A percentile compares a stretch with the other conserved stretches of the same genome.
phyloP scores from a whole-genome alignment of 2,329 filamentous ascomycete genomes.

The Cryoendolithus antarcticus region DNA sequence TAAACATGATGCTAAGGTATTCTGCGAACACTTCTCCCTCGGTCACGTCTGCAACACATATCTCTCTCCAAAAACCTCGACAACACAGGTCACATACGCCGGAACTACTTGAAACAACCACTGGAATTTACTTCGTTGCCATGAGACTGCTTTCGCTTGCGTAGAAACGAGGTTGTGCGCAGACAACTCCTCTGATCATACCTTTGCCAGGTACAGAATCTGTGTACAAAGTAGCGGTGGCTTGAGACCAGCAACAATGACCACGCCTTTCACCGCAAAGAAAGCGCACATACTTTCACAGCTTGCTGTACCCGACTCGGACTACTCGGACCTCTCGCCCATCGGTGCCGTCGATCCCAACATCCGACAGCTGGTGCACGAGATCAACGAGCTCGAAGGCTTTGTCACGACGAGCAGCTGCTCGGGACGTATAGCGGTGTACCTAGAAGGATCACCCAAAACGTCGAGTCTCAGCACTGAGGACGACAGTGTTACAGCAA shows the following conservation, averaged over 20 bases:
- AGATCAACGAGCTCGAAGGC: slow-evolving; percentile 63
- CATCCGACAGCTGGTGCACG: slow-evolving; percentile 63
- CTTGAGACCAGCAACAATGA: neutral
- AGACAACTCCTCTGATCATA: too few species aligned
- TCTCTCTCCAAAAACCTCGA: too few species aligned
- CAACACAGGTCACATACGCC: too few species aligned
- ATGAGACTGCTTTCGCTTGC: too few species aligned
- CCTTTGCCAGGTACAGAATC: too few species aligned
- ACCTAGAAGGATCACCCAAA: slow-evolving; percentile 62
- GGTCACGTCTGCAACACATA: too few species aligned
- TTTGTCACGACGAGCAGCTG: slow-evolving; percentile 91
- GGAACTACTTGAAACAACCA: too few species aligned
- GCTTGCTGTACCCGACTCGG: slow-evolving; percentile 53
- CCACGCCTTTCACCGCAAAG: slow-evolving; percentile 32
- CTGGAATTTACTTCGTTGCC: too few species aligned
- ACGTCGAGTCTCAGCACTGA: neutral
- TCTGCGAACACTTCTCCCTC: too few species aligned
- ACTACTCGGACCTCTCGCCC: slow-evolving; percentile 74
- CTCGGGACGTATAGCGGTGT: slow-evolving; percentile 75
- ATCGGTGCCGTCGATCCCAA: slow-evolving; percentile 77
- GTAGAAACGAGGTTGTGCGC: too few species aligned
- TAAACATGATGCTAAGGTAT: too few species aligned
- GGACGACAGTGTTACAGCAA: neutral
- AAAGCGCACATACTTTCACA: slow-evolving; percentile 63
- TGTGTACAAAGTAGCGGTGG: too few species aligned